A percentile compares a stretch with the other conserved stretches of the same genome.
Evolutionary conservation across 169 alveolate species (phyloP).

Genomic region (Plasmodium fragile): DNA sequence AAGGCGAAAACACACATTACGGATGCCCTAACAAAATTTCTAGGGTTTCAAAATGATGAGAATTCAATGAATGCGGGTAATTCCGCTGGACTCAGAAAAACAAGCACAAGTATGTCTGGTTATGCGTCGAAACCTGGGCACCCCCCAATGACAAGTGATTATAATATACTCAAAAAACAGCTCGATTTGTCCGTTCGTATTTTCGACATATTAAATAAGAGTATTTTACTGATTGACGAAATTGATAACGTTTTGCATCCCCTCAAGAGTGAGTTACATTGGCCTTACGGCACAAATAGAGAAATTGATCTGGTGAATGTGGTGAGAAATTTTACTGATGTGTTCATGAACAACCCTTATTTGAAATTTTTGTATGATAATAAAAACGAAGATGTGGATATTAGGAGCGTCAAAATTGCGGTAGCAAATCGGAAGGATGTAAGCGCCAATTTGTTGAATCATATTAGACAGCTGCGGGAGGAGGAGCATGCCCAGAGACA

Average conservation of each 20-base stretch:
- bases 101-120: neutral
- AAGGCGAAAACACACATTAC: constrained; percentile 80
- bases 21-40: constrained; percentile 79
- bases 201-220: constrained; percentile 82
- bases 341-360: constrained; percentile 73
- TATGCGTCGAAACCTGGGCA: neutral
- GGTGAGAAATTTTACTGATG: constrained; percentile 71
- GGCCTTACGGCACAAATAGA: constrained; percentile 93
- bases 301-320: constrained; percentile 72
- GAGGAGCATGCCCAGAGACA: constrained; percentile 23
- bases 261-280: constrained; percentile 92
- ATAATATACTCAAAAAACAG: constrained; percentile 76
- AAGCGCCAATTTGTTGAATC: neutral
- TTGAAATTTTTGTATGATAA: constrained; percentile 69
- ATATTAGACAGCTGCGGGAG: constrained; percentile 40
- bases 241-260: constrained; percentile 93
- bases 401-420: constrained; percentile 41
- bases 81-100: neutral
- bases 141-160: constrained; percentile 2
- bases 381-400: constrained; percentile 69
- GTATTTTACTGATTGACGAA: constrained; percentile 92
- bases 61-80: neutral
- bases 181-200: constrained; percentile 84
- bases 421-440: neutral
- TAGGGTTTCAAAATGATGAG: constrained; percentile 82